These are phyloP conservation scores for Apiospora marii DNA, from an alignment of 2,329 filamentous ascomycete species.

Conservation along the genomic window DNA sequence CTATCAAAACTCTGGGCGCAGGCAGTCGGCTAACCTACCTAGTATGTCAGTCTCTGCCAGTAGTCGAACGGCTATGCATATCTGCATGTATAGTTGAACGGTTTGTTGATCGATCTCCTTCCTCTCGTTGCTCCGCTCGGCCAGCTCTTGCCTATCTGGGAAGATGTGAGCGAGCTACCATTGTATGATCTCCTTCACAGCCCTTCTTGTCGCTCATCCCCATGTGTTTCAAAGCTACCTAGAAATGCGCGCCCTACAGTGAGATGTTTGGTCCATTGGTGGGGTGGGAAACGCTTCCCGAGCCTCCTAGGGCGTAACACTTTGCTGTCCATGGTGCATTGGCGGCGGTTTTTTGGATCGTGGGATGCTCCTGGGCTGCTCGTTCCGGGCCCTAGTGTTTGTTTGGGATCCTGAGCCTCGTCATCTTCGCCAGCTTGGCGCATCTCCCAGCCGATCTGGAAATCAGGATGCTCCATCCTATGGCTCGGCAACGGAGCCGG, in stretches of 20 bases:
- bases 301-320: conserved; percentile 8
- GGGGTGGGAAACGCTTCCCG: background rate
- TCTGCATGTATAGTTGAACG: background rate
- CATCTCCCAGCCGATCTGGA: conserved; percentile 9
- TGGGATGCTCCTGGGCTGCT: conserved; percentile 3
- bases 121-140: background rate
- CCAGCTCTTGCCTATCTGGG: background rate
- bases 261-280: background rate
- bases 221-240: conserved; percentile 5
- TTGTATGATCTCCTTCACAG: conserved; percentile 20
- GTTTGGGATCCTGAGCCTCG: conserved; percentile 2
- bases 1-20: no score
- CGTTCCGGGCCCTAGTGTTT: conserved; percentile 7
- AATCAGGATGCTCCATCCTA: conserved; percentile 10
- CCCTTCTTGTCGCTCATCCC: conserved; percentile 13
- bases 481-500: background rate
- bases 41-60: background rate
- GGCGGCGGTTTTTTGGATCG: background rate
- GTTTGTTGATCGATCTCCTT: conserved; percentile 5
- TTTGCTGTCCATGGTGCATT: background rate
- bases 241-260: background rate
- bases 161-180: conserved; percentile 11
- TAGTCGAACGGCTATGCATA: background rate
- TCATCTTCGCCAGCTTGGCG: background rate
- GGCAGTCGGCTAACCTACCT: no score